Percentiles rank a stretch among this genome's conserved stretches.
These are phyloP conservation scores for Hypoxylon sp. DNA, from an alignment of 2,329 filamentous ascomycete genomes.

Conservation along the genomic window DNA sequence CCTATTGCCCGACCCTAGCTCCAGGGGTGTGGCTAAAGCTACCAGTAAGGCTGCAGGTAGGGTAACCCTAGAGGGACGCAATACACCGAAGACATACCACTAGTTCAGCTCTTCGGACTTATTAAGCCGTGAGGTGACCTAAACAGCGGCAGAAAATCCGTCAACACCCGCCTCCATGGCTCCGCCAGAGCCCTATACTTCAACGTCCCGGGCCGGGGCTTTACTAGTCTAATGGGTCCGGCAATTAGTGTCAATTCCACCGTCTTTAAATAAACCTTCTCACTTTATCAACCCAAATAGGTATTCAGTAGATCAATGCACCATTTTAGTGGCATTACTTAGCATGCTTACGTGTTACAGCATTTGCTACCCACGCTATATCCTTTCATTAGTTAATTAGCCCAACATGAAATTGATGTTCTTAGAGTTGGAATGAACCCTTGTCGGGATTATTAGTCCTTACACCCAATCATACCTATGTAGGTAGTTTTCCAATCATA, in stretches of 20 bases:
- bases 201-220: neutral
- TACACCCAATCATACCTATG: conserved; percentile 20
- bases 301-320: conserved; percentile 5
- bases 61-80: neutral
- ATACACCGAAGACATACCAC: conserved; percentile 1
- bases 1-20: conserved; percentile 32
- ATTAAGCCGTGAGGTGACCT: too few species aligned
- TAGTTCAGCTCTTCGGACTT: conserved; percentile 22
- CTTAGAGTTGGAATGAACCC: conserved; percentile 8
- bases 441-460: conserved; percentile 19
- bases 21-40: conserved; percentile 18
- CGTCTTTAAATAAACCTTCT: conserved; percentile 17
- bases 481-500: conserved; percentile 24
- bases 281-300: conserved; percentile 1
- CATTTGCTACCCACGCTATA: neutral
- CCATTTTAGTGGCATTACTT: conserved; percentile 12
- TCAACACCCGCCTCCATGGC: conserved; percentile 2
- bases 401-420: conserved; percentile 2
- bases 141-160: conserved; percentile 6
- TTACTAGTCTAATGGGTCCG: conserved; percentile 7
- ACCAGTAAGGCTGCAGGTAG: conserved; percentile 34
- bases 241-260: conserved; percentile 30
- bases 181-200: conserved; percentile 23
- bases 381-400: conserved; percentile 8
- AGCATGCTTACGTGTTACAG: conserved; percentile 24